Evolutionary conservation across 108 stramenopile species (phyloP).

Genomic region (Mediolabrus comicus): DNA sequence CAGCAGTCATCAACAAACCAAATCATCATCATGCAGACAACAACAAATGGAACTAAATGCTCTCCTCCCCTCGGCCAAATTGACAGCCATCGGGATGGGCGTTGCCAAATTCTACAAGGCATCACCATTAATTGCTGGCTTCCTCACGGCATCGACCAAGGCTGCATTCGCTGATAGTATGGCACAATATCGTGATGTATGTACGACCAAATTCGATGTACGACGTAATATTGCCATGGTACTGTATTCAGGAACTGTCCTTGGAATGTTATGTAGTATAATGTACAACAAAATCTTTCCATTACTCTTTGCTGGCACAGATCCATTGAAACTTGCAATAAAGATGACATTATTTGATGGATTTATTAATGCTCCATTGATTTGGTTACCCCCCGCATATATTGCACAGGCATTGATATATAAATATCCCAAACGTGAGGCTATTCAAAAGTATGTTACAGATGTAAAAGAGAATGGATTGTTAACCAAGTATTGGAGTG

Average conservation of each 20-base stretch:
- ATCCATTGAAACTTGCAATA: background rate
- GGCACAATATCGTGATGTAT: background rate
- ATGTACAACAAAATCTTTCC: conserved; percentile 1
- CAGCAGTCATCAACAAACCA: background rate
- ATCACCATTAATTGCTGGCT: conserved; percentile 2
- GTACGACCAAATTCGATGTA: background rate
- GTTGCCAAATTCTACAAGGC: conserved; percentile 15
- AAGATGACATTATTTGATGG: conserved; percentile 18
- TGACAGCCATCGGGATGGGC: background rate
- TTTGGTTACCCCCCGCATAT: conserved; percentile 34
- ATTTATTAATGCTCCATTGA: conserved; percentile 13
- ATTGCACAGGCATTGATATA: conserved; percentile 20
- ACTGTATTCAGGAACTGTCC: background rate
- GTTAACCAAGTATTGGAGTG: conserved; percentile 30
- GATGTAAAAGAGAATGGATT: conserved; percentile 27
- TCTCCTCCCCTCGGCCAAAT: background rate
- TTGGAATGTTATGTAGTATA: background rate
- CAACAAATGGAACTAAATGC: background rate
- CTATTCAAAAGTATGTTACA: conserved; percentile 11
- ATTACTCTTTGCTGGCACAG: background rate
- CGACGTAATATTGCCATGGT: background rate
- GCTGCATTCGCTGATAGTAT: conserved; percentile 1
- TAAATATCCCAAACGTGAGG: conserved; percentile 2
- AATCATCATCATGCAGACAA: background rate
- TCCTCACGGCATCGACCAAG: conserved; percentile 9